Base-by-base conservation (phyloP, 495 filamentous ascomycete species). In the Aspergillus homomorphus region DNA sequence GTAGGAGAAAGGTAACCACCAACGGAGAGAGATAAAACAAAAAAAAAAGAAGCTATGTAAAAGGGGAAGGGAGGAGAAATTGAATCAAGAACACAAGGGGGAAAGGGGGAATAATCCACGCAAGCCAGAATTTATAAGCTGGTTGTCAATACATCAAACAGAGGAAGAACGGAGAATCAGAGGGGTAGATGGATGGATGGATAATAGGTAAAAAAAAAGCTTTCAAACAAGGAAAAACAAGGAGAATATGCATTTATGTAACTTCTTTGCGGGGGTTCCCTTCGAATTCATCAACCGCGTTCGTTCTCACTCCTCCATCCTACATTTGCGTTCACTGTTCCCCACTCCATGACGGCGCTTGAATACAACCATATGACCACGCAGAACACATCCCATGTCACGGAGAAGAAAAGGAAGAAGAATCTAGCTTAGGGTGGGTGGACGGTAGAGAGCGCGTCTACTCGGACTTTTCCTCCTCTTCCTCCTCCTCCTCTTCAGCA, bases 41-140 rank as follows among this genome's bases (percentile, higher is more conserved):
- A 22, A 55, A 30, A 21, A 51, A 3, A 57, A 51, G 45, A 24
- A 48, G 53, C 45, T 56, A 49, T 56, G 33, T 38, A 30, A 28
- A 4, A 18, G 44, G n/a, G 44, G 8, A 46, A 18, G 16, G 44
- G 26, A 10, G 16, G 23, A 15, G 45, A 2, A 48, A 48, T 24
- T 48, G 20, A 16, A 9, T 22, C n/a, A 52, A 30, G 23, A 53
- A 15, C 21, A 22, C 6, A 6, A 42, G 30, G 23, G 28, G 18
- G 8, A 30, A 10, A 15, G 21, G 22, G n/a, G 20, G 26, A 43
- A 57, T n/a, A 43, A 42, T 26, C 24, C 28, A 57, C 51, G 50
- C 45, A 57, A 49, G 51, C 42, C 42, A 50, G 46, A 57, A 23
- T 57, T 57, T 43, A 50, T 48, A 54, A 60, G 45, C 30, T 54